These are phyloP conservation scores for Zygosaccharomyces lentus DNA, from an alignment of 805 yeast genomes.

Conservation along the genomic window DNA sequence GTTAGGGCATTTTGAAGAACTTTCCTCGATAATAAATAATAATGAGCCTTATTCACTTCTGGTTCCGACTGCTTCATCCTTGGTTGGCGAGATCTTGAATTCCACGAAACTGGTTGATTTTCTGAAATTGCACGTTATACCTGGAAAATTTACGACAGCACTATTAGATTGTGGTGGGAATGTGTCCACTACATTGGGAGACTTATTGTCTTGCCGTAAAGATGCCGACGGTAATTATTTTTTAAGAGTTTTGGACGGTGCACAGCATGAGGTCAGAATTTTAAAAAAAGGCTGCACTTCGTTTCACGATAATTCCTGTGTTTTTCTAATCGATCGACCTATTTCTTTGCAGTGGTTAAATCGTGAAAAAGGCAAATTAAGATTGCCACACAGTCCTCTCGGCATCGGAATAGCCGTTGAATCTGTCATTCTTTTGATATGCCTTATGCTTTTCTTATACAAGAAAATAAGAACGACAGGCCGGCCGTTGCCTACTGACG, in stretches of 20 bases:
- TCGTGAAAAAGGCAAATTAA: conserved; percentile 49
- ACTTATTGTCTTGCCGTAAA: conserved; percentile 42
- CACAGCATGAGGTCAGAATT: conserved; percentile 54
- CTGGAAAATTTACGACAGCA: conserved; percentile 46
- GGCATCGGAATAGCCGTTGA: conserved; percentile 66
- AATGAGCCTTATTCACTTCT: conserved; percentile 54
- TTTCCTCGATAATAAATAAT: conserved; percentile 40
- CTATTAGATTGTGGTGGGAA: conserved; percentile 46
- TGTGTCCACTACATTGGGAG: conserved; percentile 43
- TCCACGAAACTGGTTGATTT: conserved; percentile 48
- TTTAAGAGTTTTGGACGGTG: conserved; percentile 44
- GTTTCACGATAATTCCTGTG: conserved; percentile 41
- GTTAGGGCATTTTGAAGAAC: conserved; percentile 41
- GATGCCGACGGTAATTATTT: conserved; percentile 38
- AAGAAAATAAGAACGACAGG: background rate
- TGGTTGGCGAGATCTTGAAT: conserved; percentile 46
- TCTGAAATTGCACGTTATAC: conserved; percentile 64
- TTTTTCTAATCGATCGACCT: conserved; percentile 64
- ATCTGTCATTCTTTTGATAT: conserved; percentile 34
- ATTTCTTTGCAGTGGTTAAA: conserved; percentile 62
- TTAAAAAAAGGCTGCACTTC: conserved; percentile 59
- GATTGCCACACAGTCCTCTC: conserved; percentile 62
- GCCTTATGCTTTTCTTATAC: background rate
- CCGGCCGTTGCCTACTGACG: background rate
- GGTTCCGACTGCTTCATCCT: conserved; percentile 61